phyloP scores from a whole-genome alignment of 495 filamentous ascomycete species.

The Aspergillus asperescens region DNA sequence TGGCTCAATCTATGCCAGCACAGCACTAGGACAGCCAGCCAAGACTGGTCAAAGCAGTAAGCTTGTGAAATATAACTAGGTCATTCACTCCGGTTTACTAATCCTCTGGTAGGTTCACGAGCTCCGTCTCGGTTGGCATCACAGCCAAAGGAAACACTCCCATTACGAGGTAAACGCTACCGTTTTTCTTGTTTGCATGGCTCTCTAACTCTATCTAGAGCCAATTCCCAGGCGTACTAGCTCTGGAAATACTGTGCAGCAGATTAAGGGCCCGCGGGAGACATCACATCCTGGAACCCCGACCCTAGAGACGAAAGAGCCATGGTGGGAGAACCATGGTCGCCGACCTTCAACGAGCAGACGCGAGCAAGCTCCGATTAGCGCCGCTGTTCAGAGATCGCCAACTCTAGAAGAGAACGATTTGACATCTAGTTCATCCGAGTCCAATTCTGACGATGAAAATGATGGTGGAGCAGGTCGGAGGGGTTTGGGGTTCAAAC shows the following conservation, averaged over 20 bases:
- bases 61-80: background rate
- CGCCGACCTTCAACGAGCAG: slow-evolving; percentile 27
- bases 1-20: slow-evolving; percentile 46
- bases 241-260: slow-evolving; percentile 53
- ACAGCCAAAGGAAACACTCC: slow-evolving; percentile 55
- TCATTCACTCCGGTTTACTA: background rate
- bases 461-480: slow-evolving; percentile 47
- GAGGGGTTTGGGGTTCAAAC: slow-evolving; percentile 27
- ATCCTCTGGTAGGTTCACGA: slow-evolving; percentile 39
- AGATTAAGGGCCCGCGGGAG: slow-evolving; percentile 24
- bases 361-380: slow-evolving; percentile 24
- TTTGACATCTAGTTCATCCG: slow-evolving; percentile 38
- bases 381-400: slow-evolving; percentile 26
- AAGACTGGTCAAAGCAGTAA: slow-evolving; percentile 55
- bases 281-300: slow-evolving; percentile 45
- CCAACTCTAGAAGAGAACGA: slow-evolving; percentile 35
- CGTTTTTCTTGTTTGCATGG: too few relatives aligned
- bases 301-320: slow-evolving; percentile 31
- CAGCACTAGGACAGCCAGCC: slow-evolving; percentile 49
- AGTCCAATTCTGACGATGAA: slow-evolving; percentile 50
- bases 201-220: slow-evolving; percentile 15
- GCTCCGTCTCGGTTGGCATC: slow-evolving; percentile 57
- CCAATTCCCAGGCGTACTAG: slow-evolving; percentile 44
- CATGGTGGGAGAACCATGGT: slow-evolving; percentile 33
- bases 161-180: slow-evolving; percentile 36